Percentiles rank a stretch among this genome's conserved stretches.
These are phyloP conservation scores for Hirsutella minnesotensis DNA, from an alignment of 2,329 filamentous ascomycete species.

Conservation along the genomic window DNA sequence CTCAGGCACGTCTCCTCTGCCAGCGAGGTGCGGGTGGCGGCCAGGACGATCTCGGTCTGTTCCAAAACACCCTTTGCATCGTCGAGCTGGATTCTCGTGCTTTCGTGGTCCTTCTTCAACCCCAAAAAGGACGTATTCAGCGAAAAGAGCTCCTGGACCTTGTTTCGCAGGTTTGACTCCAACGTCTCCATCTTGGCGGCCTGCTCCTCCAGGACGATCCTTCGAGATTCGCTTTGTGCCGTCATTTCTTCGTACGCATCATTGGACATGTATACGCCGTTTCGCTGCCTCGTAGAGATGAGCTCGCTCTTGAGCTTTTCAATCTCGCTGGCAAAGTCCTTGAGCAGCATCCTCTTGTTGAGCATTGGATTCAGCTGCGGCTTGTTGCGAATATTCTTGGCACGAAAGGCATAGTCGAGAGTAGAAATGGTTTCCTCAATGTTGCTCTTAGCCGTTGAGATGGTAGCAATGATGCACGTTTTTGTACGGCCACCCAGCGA, in stretches of 20 bases:
- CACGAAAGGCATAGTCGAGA: constrained; percentile 91
- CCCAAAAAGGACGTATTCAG: constrained; percentile 79
- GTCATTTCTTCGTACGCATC: constrained; percentile 86
- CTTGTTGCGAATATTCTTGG: constrained; percentile 98
- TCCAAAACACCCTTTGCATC: constrained; percentile 72
- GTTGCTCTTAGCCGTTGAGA: constrained; percentile 90
- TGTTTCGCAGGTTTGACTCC: constrained; percentile 82
- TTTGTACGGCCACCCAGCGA: constrained; percentile 92
- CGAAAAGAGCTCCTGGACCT: constrained; percentile 82
- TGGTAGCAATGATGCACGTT: constrained; percentile 95
- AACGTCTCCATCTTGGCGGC: constrained; percentile 84
- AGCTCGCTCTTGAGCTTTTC: constrained; percentile 90
- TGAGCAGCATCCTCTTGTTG: constrained; percentile 83
- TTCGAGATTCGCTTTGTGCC: constrained; percentile 79
- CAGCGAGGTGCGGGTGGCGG: constrained; percentile 62
- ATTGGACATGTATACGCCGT: constrained; percentile 86
- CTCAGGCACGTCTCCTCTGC: constrained; percentile 70
- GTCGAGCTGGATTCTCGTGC: constrained; percentile 58
- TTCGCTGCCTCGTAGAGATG: constrained; percentile 82
- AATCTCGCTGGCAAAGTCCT: constrained; percentile 84
- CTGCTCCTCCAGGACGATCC: constrained; percentile 88
- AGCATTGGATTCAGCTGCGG: constrained; percentile 88
- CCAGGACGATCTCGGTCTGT: constrained; percentile 76
- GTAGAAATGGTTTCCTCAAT: constrained; percentile 97
- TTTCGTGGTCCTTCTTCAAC: constrained; percentile 82